These are phyloP conservation scores for Sporisorium sorghi DNA, from an alignment of 1,284 basidiomycete genomes.

Conservation along the genomic window DNA sequence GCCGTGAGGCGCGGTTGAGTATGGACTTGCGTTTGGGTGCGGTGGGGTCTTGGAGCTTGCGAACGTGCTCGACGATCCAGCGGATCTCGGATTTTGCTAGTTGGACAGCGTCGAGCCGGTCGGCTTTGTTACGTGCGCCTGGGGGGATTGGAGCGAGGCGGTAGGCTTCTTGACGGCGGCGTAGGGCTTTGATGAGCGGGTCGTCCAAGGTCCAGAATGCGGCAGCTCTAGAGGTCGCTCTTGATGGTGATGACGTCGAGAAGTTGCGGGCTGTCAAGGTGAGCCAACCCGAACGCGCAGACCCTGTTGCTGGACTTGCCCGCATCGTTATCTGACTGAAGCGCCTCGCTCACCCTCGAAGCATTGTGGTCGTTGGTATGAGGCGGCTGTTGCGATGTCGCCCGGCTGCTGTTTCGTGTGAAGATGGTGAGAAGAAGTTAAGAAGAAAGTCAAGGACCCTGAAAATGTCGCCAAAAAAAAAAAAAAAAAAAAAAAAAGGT, in stretches of 20 bases:
- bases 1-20: constrained; percentile 13
- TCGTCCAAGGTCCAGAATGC: constrained; percentile 31
- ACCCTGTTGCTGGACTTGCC: neutral
- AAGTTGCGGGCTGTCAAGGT: neutral
- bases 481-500: constrained; percentile 5
- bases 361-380: neutral
- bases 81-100: constrained; percentile 39
- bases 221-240: neutral
- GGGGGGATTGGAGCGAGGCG: constrained; percentile 12
- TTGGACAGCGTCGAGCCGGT: constrained; percentile 19
- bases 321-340: neutral
- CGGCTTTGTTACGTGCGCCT: constrained; percentile 20
- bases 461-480: neutral
- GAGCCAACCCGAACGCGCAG: neutral
- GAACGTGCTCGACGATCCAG: constrained; percentile 38
- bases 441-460: constrained; percentile 2
- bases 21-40: neutral
- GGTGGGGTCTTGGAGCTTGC: neutral
- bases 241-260: neutral
- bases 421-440: neutral
- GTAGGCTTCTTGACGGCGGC: constrained; percentile 31
- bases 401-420: neutral
- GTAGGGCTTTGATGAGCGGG: constrained; percentile 17
- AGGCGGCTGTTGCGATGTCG: neutral
- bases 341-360: neutral